Evolutionary conservation across 768 basidiomycete genomes (phyloP), one percentile per base, ranked within the genome.

Genomic region (Postia placenta): DNA sequence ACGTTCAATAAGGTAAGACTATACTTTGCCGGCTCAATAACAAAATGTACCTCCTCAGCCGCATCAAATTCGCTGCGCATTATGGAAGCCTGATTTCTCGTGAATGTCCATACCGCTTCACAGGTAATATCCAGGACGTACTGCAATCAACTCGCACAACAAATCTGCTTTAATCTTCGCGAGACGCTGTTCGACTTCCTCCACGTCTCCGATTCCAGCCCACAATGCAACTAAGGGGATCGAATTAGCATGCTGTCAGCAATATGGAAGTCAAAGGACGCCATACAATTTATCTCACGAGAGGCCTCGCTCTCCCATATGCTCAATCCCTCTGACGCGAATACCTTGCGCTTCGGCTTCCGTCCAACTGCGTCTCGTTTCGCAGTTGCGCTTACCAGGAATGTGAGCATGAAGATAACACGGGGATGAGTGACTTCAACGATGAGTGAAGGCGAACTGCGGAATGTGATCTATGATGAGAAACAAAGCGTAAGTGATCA

Each of bases 291-390:
- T 2, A 72, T 55, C 49, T 74, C 70, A 49, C 67, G 74, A 43
- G 56, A 62, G 42, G 69, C 58, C 58, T 77, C 81, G 48, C 69
- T 72, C 47, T 77, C 74, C 50, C 75, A 68, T 19, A 75, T 63
- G 19, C 68, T 61, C 5, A 85, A 43, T 0, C 85, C 88, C 52
- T 85, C 86, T 5, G 63, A 63, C 0, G 85, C 80, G 65, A 88
- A 91, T 0, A 85, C 67, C 41, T 78, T 81, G 50, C 83, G 74
- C 67, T 83, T 86, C 3, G 88, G 87, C 46, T 79, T 83, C 22
- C 85, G 73, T 35, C 87, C 89, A 0, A 84, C 78, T 0, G 82
- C 75, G 57, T 91, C 87, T 12, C 85, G 77, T 56, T 87, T 87
- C 0, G 83, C 76, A 1, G 78, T 68, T 4, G 76, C 74, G 55